These are phyloP conservation scores for Hygrophorus russula DNA, from an alignment of 768 basidiomycete species.

Conservation along the genomic window DNA sequence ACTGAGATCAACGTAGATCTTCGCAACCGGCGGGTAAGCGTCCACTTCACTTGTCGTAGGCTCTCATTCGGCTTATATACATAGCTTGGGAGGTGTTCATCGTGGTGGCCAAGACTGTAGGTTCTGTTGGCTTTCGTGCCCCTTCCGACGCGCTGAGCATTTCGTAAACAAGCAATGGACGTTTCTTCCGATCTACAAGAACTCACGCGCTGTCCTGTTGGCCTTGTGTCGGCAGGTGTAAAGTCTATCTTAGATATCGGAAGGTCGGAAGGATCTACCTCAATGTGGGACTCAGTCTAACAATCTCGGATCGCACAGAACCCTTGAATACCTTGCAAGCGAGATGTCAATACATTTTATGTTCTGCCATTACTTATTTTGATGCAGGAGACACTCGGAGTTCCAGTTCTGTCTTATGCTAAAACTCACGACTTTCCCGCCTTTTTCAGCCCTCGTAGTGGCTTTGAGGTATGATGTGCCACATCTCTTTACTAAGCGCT, in stretches of 20 bases:
- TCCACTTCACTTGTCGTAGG: background rate
- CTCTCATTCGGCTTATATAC: background rate
- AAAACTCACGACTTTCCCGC: constrained; percentile 81
- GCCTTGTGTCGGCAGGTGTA: constrained; percentile 84
- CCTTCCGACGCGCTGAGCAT: background rate
- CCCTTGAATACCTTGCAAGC: constrained; percentile 67
- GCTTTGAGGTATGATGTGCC: constrained; percentile 46
- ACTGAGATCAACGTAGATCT: constrained; percentile 38
- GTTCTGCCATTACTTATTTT: background rate
- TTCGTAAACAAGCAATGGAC: constrained; percentile 61
- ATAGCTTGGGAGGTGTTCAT: constrained; percentile 74
- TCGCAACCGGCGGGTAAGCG: constrained; percentile 84
- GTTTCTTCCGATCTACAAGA: constrained; percentile 91
- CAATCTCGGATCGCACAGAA: constrained; percentile 29
- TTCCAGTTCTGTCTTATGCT: constrained; percentile 78
- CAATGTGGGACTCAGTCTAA: background rate
- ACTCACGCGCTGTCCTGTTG: constrained; percentile 81
- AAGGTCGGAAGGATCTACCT: constrained; percentile 28
- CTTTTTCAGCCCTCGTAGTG: constrained; percentile 81
- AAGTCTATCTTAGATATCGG: constrained; percentile 95
- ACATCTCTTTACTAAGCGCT: background rate
- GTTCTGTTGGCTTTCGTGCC: constrained; percentile 4
- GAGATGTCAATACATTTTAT: background rate
- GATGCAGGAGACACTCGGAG: constrained; percentile 84
- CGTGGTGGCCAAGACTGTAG: constrained; percentile 38